Evolutionary conservation across 2,329 filamentous ascomycete species (phyloP).

Genomic region (Bipolaris sorokiniana): DNA sequence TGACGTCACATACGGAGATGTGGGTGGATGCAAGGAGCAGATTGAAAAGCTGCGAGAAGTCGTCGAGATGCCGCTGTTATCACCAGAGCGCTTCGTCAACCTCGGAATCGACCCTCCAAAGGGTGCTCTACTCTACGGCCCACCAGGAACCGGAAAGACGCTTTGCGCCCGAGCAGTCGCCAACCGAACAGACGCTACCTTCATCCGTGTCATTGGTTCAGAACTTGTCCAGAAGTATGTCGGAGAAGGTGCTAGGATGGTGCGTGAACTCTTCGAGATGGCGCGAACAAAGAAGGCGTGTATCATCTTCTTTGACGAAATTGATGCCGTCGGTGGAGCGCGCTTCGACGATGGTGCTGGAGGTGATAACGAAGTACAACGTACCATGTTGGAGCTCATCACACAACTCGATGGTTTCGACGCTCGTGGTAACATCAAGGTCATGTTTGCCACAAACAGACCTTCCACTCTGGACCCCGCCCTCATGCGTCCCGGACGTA

Average conservation of each 20-base stretch:
- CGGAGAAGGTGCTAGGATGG: conserved; percentile 97
- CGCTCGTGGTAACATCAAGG: conserved; percentile 96
- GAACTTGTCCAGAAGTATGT: conserved; percentile 99
- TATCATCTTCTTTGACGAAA: conserved; percentile 99
- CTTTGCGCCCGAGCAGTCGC: conserved; percentile 96
- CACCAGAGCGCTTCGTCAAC: conserved; percentile 95
- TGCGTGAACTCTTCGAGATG: conserved; percentile 99
- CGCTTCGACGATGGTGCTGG: conserved; percentile 96
- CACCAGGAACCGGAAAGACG: conserved; percentile 98
- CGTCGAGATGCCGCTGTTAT: conserved; percentile 96
- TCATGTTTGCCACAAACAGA: conserved; percentile 98
- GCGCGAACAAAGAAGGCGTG: conserved; percentile 98
- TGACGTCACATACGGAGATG: conserved; percentile 97
- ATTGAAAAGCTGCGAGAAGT: conserved; percentile 99
- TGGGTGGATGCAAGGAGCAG: conserved; percentile 98
- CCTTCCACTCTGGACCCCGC: conserved; percentile 96
- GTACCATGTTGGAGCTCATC: conserved; percentile 97
- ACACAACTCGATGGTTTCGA: conserved; percentile 97
- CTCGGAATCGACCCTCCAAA: conserved; percentile 99
- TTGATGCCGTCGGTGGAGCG: conserved; percentile 93
- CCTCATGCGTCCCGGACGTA: conserved; percentile 94
- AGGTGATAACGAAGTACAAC: conserved; percentile 95
- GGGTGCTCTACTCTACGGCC: conserved; percentile 93
- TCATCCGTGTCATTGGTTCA: conserved; percentile 97
- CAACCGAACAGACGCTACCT: conserved; percentile 97